These are phyloP conservation scores for Triticum urartu DNA, from an alignment of 176 grass and related monocot genomes.

Conservation along the genomic window DNA sequence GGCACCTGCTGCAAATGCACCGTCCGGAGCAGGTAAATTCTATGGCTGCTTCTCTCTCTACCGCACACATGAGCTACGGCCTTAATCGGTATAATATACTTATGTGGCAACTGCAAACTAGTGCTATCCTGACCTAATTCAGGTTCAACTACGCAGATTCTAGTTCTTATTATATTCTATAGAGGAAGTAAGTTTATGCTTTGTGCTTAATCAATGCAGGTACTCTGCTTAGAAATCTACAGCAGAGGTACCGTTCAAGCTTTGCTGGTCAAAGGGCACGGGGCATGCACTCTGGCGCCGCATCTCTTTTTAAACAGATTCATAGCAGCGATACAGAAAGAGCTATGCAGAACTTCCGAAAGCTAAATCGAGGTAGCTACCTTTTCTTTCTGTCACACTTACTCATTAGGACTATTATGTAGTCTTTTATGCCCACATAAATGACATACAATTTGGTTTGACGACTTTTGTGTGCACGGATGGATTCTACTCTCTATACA, in stretches of 20 bases:
- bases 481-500: conserved; percentile 24
- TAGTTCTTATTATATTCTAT: too few relatives aligned
- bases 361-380: not conserved
- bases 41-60: not conserved
- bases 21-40: conserved; percentile 2
- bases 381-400: not conserved
- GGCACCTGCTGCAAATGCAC: not conserved
- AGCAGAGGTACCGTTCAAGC: conserved; percentile 66
- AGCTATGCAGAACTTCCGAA: conserved; percentile 68
- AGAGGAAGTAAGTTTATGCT: not conserved
- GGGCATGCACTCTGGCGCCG: conserved; percentile 34
- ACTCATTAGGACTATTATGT: not conserved
- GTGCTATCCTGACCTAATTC: not conserved
- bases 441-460: not conserved
- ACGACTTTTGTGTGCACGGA: not conserved
- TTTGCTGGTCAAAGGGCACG: conserved; percentile 60
- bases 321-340: conserved; percentile 71
- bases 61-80: not conserved
- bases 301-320: conserved; percentile 56
- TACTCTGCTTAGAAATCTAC: conserved; percentile 52
- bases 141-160: not conserved
- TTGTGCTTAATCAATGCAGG: conserved; percentile 32
- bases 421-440: not conserved
- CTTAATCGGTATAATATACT: not conserved
- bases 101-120: not conserved